Evolutionary conservation across 2,329 filamentous ascomycete genomes (phyloP), one percentile per base, ranked within the genome.

Genomic region (Truncatella angustata): DNA sequence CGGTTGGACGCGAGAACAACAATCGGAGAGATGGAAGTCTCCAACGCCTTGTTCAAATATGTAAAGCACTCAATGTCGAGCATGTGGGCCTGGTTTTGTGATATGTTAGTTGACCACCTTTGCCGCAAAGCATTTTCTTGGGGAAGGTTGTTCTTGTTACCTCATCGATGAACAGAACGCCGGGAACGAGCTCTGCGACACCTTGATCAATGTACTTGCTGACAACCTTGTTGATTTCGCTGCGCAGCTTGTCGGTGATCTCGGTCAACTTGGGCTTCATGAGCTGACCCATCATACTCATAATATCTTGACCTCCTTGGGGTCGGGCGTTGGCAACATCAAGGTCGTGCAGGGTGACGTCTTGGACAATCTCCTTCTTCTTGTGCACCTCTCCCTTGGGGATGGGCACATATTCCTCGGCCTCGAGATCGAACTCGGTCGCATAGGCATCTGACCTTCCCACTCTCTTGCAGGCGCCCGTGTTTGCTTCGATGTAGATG

Each of bases 201-300:
- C 94, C 94, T 74, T 97, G 93, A 69, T 97, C 94, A 62, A 99
- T 99, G 74, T 97, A 99, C 72, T 93, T 91, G 80, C 91, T 96
- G 60, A 99, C 94, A 26, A 99, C 93, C 77, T 97, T 97, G 83
- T 99, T 97, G 77, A 99, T 97, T 76, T 99, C 94, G 51, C 84
- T 79, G 55, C 94, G 85, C 66, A 99, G 77, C 78, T 99, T 99
- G 73, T 99, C 94, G 26, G 94, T 99, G 66, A 99, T 97, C 71
- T 99, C 94, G 5, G 94, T 99, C 86, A 97, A 97, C 78, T 95
- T 95, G 56, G 94, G 94, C 81, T 97, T 97, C 91, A 97, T 97
- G 66, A 99, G 76, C 73, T 99, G 94, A 64, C 94, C 94, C 93
- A 99, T 97, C 94, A 99, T 97, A 77, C 92, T 97, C 92, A 99